Evolutionary conservation across 2,329 filamentous ascomycete species (phyloP).

Genomic region (Exophiala dermatitidis): DNA sequence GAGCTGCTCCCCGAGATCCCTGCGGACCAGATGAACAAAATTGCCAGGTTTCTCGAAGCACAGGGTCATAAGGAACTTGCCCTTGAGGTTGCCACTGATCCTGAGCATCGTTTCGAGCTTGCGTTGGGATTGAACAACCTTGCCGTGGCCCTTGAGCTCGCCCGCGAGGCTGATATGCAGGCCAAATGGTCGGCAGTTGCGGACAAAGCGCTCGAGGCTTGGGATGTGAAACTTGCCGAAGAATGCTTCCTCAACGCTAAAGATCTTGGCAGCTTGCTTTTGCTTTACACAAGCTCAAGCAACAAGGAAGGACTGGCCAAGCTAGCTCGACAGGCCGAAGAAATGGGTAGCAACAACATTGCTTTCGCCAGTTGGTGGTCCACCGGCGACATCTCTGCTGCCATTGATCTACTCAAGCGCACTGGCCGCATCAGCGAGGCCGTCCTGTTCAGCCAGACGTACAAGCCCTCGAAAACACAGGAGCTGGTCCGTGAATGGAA

Average conservation of each 20-base stretch:
- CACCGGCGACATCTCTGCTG: slow-evolving; percentile 71
- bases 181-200: slow-evolving; percentile 99
- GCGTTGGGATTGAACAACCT: slow-evolving; percentile 76
- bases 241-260: slow-evolving; percentile 90
- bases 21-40: slow-evolving; percentile 93
- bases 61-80: slow-evolving; percentile 96
- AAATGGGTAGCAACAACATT: slow-evolving; percentile 78
- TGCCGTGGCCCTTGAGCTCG: slow-evolving; percentile 76
- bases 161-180: slow-evolving; percentile 74
- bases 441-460: slow-evolving; percentile 87
- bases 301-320: slow-evolving; percentile 66
- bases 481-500: slow-evolving; percentile 74
- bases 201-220: slow-evolving; percentile 76
- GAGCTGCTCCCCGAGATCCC: slow-evolving; percentile 80
- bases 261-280: slow-evolving; percentile 79
- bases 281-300: slow-evolving; percentile 80
- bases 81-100: slow-evolving; percentile 85
- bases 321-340: slow-evolving; percentile 67
- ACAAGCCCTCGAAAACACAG: slow-evolving; percentile 71
- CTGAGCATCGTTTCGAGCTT: slow-evolving; percentile 94
- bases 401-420: slow-evolving; percentile 68
- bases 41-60: slow-evolving; percentile 92
- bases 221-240: slow-evolving; percentile 81
- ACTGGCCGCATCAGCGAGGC: slow-evolving; percentile 79
- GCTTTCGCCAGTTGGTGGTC: slow-evolving; percentile 89